Evolutionary conservation across 106 monocot species (phyloP).

Genomic region (Dendrobium nobile): DNA sequence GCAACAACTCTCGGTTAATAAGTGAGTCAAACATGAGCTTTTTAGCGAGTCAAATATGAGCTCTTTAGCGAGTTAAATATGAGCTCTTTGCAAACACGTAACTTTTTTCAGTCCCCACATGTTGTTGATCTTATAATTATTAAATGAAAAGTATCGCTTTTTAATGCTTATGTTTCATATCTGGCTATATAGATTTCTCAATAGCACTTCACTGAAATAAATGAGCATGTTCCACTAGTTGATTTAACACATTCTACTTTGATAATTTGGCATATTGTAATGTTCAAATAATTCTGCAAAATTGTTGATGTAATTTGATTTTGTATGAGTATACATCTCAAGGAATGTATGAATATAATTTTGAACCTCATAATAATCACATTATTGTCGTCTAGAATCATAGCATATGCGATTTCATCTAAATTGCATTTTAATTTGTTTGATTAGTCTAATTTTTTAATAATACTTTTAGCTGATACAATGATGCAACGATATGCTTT

Average conservation of each 20-base stretch:
- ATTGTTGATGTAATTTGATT: background rate
- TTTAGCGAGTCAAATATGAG: too few relatives aligned
- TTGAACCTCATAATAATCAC: background rate
- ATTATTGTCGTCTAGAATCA: background rate
- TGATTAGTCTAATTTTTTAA: background rate
- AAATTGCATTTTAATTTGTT: background rate
- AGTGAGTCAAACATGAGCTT: too few relatives aligned
- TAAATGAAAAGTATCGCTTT: background rate
- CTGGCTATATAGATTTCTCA: background rate
- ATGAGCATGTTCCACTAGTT: background rate
- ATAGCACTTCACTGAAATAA: background rate
- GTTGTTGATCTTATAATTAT: background rate
- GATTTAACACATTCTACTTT: background rate
- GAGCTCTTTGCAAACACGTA: too few relatives aligned
- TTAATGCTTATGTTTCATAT: background rate
- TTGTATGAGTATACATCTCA: background rate
- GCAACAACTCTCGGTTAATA: too few relatives aligned
- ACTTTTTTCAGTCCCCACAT: too few relatives aligned
- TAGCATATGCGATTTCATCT: background rate
- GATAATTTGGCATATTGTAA: background rate
- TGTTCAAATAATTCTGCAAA: background rate
- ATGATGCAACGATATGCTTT: background rate
- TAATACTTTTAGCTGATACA: background rate
- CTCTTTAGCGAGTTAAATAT: too few relatives aligned
- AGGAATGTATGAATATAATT: background rate